Evolutionary conservation across 2,329 filamentous ascomycete species (phyloP).

Genomic region (Meredithiella fracta): DNA sequence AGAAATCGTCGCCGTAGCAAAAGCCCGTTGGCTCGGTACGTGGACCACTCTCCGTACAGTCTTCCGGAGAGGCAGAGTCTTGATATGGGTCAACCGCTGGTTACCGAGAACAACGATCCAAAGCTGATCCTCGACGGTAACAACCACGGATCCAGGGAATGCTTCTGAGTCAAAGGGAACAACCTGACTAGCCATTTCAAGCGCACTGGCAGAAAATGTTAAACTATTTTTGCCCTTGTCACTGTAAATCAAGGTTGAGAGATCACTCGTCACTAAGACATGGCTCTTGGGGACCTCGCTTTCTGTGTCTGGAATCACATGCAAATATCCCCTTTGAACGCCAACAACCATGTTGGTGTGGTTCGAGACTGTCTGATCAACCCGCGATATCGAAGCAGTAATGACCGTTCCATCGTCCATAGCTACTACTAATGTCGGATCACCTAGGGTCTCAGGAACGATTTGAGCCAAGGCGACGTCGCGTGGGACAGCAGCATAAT

Average conservation of each 20-base stretch:
- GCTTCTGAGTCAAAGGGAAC: slow-evolving; percentile 68
- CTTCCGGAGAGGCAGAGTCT: slow-evolving; percentile 59
- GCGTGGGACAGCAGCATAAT: slow-evolving; percentile 64
- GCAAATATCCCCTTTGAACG: slow-evolving; percentile 62
- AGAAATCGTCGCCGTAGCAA: slow-evolving; percentile 73
- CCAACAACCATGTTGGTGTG: slow-evolving; percentile 21
- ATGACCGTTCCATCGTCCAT: slow-evolving; percentile 87
- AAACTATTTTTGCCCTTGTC: slow-evolving; percentile 56
- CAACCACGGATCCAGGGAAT: slow-evolving; percentile 63
- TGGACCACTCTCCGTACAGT: slow-evolving; percentile 81
- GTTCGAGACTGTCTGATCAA: slow-evolving; percentile 42
- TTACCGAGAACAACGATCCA: slow-evolving; percentile 70
- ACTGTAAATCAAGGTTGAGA: slow-evolving; percentile 84
- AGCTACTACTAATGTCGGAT: slow-evolving; percentile 68
- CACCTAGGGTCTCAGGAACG: slow-evolving; percentile 39
- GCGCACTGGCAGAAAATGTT: slow-evolving; percentile 84
- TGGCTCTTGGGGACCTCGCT: slow-evolving; percentile 41
- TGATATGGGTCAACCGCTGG: slow-evolving; percentile 75
- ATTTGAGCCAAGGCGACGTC: slow-evolving; percentile 68
- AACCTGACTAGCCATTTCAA: slow-evolving; percentile 66
- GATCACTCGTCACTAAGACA: slow-evolving; percentile 86
- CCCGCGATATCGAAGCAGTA: slow-evolving; percentile 55
- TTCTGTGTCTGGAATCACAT: slow-evolving; percentile 47
- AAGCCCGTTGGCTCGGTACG: slow-evolving; percentile 59
- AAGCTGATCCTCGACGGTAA: slow-evolving; percentile 61